A percentile compares a stretch with the other conserved stretches of the same genome.
Evolutionary conservation across 164 flowering plant genomes (phyloP).

Genomic region (Macadamia integrifolia): DNA sequence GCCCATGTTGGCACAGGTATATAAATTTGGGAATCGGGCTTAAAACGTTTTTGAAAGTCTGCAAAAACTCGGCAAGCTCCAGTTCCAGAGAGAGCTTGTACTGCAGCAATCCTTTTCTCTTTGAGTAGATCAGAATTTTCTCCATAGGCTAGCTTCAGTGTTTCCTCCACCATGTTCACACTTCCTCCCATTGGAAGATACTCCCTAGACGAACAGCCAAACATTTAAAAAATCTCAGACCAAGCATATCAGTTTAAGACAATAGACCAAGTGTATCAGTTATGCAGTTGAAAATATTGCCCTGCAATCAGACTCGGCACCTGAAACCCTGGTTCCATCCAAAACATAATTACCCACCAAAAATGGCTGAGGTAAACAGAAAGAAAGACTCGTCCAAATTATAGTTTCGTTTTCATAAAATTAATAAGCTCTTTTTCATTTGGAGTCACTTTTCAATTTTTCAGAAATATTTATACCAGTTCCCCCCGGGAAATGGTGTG

Average conservation of each 20-base stretch:
- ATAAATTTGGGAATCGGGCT: constrained; percentile 86
- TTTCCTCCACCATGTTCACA: constrained; percentile 72
- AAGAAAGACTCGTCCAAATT: too few relatives aligned
- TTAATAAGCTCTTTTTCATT: too few relatives aligned
- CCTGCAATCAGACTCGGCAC: not conserved
- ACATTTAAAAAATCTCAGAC: not conserved
- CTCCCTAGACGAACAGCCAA: constrained; percentile 47
- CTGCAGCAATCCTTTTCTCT: constrained; percentile 81
- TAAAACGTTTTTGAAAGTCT: constrained; percentile 87
- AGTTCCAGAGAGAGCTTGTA: constrained; percentile 94
- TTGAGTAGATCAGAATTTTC: constrained; percentile 77
- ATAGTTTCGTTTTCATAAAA: too few relatives aligned
- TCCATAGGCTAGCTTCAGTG: constrained; percentile 91
- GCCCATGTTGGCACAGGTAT: constrained; percentile 97
- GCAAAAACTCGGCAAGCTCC: constrained; percentile 98
- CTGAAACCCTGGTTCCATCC: not conserved
- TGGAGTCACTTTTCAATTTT: too few relatives aligned
- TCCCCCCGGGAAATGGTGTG: too few relatives aligned
- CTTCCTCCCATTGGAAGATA: constrained; percentile 99
- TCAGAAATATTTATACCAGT: too few relatives aligned
- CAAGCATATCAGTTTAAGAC: not conserved
- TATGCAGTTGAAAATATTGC: not conserved
- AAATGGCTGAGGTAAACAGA: too few relatives aligned
- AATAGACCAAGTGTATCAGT: too few relatives aligned
- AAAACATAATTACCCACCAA: not conserved